These are phyloP conservation scores for Volvox africanus DNA, from an alignment of 139 green algal species.

Conservation along the genomic window DNA sequence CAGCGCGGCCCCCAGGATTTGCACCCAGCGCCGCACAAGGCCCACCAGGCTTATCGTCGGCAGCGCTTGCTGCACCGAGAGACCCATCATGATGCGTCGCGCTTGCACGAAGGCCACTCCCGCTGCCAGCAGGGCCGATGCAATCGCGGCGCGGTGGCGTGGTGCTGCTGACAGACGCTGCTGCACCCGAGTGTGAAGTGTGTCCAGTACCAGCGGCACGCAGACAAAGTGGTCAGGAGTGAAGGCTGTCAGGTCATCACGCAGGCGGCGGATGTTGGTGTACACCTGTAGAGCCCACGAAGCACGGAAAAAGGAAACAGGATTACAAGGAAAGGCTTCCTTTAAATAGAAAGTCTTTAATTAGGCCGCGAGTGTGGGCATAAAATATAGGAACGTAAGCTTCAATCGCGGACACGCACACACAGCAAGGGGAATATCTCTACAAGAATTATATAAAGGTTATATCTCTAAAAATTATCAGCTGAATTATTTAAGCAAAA, in stretches of 20 bases:
- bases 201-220: constrained; percentile 94
- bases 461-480: too few species aligned
- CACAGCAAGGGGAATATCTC: too few species aligned
- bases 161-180: constrained; percentile 66
- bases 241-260: constrained; percentile 80
- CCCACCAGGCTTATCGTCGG: constrained; percentile 43
- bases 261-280: constrained; percentile 86
- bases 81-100: constrained; percentile 55
- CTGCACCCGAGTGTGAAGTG: constrained; percentile 73
- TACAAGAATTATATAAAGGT: too few species aligned
- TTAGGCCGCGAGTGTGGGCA: too few species aligned
- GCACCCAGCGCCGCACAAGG: constrained; percentile 63
- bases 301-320: too few species aligned
- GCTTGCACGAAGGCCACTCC: constrained; percentile 67
- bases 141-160: constrained; percentile 62
- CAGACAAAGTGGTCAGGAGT: constrained; percentile 91
- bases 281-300: constrained; percentile 68
- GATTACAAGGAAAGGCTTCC: too few species aligned
- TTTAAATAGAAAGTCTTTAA: too few species aligned
- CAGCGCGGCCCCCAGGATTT: constrained; percentile 67
- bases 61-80: constrained; percentile 67
- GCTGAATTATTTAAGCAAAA: too few species aligned
- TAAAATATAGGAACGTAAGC: too few species aligned
- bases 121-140: constrained; percentile 68
- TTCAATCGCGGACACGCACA: too few species aligned